Conservation (phyloP, 139 green algal genomes). For the Trebouxia sp. region DNA sequence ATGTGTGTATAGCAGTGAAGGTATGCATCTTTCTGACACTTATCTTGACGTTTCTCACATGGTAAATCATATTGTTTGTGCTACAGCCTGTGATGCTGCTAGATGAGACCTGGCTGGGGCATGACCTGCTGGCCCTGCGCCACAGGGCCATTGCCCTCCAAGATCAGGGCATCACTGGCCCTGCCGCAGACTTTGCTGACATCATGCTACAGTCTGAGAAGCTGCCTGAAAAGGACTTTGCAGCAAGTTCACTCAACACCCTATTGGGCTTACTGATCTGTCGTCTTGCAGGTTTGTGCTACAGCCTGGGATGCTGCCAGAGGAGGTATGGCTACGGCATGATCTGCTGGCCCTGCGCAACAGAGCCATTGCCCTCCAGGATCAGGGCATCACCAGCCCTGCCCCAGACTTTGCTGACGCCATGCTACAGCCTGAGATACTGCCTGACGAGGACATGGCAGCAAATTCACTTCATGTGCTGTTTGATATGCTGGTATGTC, state of each 20-base stretch:
- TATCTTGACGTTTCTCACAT: too few species aligned
- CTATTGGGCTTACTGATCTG: too few species aligned
- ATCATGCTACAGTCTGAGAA: too few species aligned
- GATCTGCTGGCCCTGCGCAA: conserved; percentile 20
- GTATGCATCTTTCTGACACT: too few species aligned
- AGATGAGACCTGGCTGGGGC: conserved; percentile 10
- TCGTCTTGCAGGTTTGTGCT: too few species aligned
- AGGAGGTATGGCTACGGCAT: conserved; percentile 17
- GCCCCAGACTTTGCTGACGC: conserved; percentile 33
- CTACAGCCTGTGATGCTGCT: conserved; percentile 37
- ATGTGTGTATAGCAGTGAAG: too few species aligned
- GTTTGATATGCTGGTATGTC: too few species aligned
- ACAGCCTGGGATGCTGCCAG: conserved; percentile 34
- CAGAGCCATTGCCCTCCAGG: not conserved
- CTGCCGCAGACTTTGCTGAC: conserved; percentile 31
- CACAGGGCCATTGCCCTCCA: not conserved
- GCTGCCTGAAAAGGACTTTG: too few species aligned
- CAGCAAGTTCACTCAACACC: too few species aligned
- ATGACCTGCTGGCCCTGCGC: conserved; percentile 24
- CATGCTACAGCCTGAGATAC: too few species aligned
- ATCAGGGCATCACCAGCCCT: not conserved
- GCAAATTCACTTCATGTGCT: too few species aligned
- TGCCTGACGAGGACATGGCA: too few species aligned
- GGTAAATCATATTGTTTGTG: conserved; percentile 30
- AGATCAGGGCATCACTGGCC: not conserved